Base-by-base conservation (phyloP, 2,329 filamentous ascomycete species). In the Fonsecaea erecta region DNA sequence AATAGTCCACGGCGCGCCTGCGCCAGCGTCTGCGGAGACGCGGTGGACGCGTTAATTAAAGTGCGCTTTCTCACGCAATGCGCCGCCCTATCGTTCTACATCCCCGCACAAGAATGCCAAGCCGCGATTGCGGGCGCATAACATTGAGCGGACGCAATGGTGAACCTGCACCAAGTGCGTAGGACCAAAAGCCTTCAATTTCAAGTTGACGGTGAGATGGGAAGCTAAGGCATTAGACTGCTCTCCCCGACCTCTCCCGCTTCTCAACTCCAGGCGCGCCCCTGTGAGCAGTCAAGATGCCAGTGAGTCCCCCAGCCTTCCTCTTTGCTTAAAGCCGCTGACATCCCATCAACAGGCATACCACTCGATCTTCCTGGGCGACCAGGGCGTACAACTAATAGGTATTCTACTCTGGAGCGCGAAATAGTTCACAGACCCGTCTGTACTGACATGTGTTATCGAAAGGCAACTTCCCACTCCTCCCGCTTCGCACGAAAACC, bases 281-380 rank as follows among this genome's bases (percentile, higher is more conserved):
- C 11, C 12, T 24, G 43, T 24, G 21, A 16, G 26, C 40, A 43
- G 18, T 28, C 56, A 52, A 60, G 35, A 64, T 64, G 62, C 62
- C 62, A 24, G 62, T 64, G 34, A 57, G 57, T 57, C 30, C 16
- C 0, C 18, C 37, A n/a, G 8, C 54, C 48, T 3, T 28, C 35
- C 6, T 26, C n/a, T 3, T 16, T 30, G 16, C n/a, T 5, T 4
- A 32, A 40, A 40, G 9, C n/a, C 12, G 58, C 56, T 69, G 54
- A 67, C 65, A 54, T 52, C 53, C 26, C 24, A 43, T 60, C 18
- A 43, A 52, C 63, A 96, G 92, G 94, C 94, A 81, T 98, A 97
- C 86, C 96, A 98, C 85, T 96, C 92, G 78, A 91, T 97, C 85
- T 97, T 97, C 88, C 87, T 89, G 78, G 82, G 94, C 87, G 86